phyloP scores from a whole-genome alignment of 2,329 filamentous ascomycete genomes.

The Diaporthe ampelina region DNA sequence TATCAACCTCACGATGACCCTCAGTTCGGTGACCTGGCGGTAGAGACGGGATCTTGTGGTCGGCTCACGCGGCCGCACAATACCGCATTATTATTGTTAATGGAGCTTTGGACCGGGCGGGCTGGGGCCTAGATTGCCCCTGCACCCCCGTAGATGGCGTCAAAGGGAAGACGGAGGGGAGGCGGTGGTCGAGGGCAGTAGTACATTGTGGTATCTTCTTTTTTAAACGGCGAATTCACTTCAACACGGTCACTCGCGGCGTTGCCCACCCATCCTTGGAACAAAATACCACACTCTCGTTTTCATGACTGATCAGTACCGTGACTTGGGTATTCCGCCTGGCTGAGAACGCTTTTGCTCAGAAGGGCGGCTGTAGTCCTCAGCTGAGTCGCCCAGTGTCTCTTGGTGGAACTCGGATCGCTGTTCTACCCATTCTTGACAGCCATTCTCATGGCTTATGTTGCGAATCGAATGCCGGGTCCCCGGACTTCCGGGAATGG shows the following conservation, averaged over 20 bases:
- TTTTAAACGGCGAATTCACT: slow-evolving; percentile 32
- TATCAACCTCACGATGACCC: neutral
- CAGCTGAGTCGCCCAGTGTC: neutral
- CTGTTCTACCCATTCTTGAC: neutral
- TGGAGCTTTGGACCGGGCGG: slow-evolving; percentile 12
- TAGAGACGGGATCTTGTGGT: neutral
- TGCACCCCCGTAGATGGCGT: slow-evolving; percentile 11
- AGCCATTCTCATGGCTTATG: neutral
- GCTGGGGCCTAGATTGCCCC: slow-evolving; percentile 5
- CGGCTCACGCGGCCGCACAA: neutral
- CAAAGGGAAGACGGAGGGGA: neutral
- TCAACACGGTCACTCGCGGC: slow-evolving; percentile 27
- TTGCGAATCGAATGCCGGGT: no score
- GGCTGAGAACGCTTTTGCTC: no score
- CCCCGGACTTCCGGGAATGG: neutral
- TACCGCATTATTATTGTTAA: slow-evolving; percentile 25
- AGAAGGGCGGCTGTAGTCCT: neutral
- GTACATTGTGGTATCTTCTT: slow-evolving; percentile 21
- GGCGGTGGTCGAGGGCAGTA: neutral
- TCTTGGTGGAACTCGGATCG: neutral
- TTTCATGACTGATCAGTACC: neutral
- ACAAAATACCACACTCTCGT: slow-evolving; percentile 23
- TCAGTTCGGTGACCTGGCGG: neutral
- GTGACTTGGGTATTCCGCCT: neutral
- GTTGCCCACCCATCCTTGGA: neutral